Percentiles rank a stretch among this genome's conserved stretches.
These are phyloP conservation scores for Erodium moschatum DNA, from an alignment of 441 rosid species.

Conservation along the genomic window DNA sequence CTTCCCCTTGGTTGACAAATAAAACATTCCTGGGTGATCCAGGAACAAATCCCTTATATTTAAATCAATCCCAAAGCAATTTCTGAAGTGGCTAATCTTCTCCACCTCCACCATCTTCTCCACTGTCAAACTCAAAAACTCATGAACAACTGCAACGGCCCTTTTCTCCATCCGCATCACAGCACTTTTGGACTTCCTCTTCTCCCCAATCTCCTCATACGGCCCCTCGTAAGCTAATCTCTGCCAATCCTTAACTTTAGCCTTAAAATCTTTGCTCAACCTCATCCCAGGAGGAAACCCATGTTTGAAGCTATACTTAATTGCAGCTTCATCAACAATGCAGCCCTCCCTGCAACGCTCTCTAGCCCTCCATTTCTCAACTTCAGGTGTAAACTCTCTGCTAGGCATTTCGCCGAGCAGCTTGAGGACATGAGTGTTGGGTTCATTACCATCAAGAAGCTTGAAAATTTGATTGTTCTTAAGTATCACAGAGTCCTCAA, in stretches of 20 bases:
- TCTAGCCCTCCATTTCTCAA: slow-evolving; percentile 63
- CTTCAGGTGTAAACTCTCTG: slow-evolving; percentile 37
- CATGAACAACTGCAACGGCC: slow-evolving; percentile 65
- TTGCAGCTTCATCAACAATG: slow-evolving; percentile 36
- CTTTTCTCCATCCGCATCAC: slow-evolving; percentile 50
- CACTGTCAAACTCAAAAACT: slow-evolving; percentile 68
- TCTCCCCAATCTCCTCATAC: slow-evolving; percentile 43
- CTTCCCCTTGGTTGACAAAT: slow-evolving; percentile 69
- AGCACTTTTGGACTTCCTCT: slow-evolving; percentile 38
- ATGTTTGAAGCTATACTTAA: slow-evolving; percentile 49
- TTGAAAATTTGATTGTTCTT: slow-evolving; percentile 42
- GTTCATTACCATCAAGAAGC: slow-evolving; percentile 49
- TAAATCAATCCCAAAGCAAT: slow-evolving; percentile 61
- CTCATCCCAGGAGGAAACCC: slow-evolving; percentile 72
- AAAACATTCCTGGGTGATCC: slow-evolving; percentile 83
- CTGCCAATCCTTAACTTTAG: slow-evolving; percentile 76
- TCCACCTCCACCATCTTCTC: slow-evolving; percentile 91
- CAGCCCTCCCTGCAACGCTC: slow-evolving; percentile 54
- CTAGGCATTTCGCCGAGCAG: slow-evolving; percentile 34
- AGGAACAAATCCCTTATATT: slow-evolving; percentile 76
- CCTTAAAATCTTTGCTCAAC: slow-evolving; percentile 57
- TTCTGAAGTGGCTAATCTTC: slow-evolving; percentile 78
- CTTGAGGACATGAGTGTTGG: slow-evolving; percentile 54
- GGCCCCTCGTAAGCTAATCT: slow-evolving; percentile 59
- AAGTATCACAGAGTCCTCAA: slow-evolving; percentile 69